Percentiles rank a stretch among this genome's conserved stretches.
phyloP scores from a whole-genome alignment of 129 eudicot genomes.

The Arctium lappa region DNA sequence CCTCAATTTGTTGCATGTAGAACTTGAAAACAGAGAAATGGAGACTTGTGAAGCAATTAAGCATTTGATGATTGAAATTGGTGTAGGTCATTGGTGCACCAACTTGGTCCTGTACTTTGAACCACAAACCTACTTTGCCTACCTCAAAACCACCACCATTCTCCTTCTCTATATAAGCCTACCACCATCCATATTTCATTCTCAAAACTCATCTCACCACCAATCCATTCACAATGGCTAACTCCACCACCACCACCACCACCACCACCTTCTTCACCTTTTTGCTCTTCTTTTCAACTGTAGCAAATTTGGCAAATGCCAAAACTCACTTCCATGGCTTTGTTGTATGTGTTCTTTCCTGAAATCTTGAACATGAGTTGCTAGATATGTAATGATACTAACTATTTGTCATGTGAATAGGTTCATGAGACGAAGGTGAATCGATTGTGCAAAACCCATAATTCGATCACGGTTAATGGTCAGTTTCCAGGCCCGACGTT shows the following conservation, averaged over 20 bases:
- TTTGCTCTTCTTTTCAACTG: constrained; percentile 43
- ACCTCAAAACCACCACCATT: constrained; percentile 52
- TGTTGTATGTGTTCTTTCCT: constrained; percentile 43
- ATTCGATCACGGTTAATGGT: constrained; percentile 75
- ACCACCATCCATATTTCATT: constrained; percentile 17
- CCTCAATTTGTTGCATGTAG: constrained; percentile 15
- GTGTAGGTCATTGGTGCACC: constrained; percentile 73
- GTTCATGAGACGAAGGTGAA: constrained; percentile 78
- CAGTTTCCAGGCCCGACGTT: constrained; percentile 86
- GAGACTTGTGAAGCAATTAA: constrained; percentile 39
- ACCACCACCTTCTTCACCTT: constrained; percentile 34
- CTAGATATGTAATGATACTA: not conserved
- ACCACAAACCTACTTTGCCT: constrained; percentile 69
- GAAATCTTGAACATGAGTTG: not conserved
- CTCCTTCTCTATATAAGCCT: constrained; percentile 40
- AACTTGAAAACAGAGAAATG: constrained; percentile 12
- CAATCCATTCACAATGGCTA: constrained; percentile 27
- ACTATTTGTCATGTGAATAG: constrained; percentile 36
- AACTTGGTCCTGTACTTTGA: constrained; percentile 30
- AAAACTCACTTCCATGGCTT: constrained; percentile 65
- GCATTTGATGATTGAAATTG: constrained; percentile 31
- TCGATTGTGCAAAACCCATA: constrained; percentile 77
- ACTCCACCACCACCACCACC: constrained; percentile 15
- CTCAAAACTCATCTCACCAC: constrained; percentile 27
- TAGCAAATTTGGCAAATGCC: constrained; percentile 41